A percentile compares a stretch with the other conserved stretches of the same genome.
Evolutionary conservation across 768 basidiomycete genomes (phyloP).

Genomic region (Dioszegia hungarica): DNA sequence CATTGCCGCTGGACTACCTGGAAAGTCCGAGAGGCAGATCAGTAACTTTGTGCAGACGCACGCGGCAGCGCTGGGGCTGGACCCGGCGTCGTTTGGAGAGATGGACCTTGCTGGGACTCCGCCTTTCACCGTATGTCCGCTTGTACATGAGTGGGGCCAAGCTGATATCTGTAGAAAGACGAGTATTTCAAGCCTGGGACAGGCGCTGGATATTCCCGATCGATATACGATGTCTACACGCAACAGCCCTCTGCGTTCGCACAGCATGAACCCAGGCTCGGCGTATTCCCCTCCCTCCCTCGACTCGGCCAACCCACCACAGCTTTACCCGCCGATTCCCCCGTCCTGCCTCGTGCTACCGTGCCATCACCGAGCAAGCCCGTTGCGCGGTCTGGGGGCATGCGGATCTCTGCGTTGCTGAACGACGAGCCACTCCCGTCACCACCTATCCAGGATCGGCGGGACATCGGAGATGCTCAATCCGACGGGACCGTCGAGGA

Average conservation of each 20-base stretch:
- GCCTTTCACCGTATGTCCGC: neutral
- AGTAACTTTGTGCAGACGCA: constrained; percentile 45
- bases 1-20: constrained; percentile 64
- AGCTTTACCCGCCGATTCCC: neutral
- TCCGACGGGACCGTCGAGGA: constrained; percentile 41
- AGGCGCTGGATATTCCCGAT: neutral
- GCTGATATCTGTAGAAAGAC: constrained; percentile 1
- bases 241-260: neutral
- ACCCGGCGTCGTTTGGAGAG: neutral
- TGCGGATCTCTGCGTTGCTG: constrained; percentile 35
- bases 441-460: neutral
- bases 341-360: neutral
- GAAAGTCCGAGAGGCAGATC: constrained; percentile 50
- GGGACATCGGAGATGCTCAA: constrained; percentile 22
- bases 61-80: constrained; percentile 35
- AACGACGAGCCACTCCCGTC: constrained; percentile 27
- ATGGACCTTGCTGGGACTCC: neutral
- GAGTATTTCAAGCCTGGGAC: constrained; percentile 5
- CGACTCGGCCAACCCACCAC: constrained; percentile 7
- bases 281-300: constrained; percentile 25
- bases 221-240: constrained; percentile 17
- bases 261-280: constrained; percentile 24
- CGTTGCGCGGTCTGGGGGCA: constrained; percentile 17
- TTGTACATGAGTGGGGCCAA: neutral
- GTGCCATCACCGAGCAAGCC: neutral